phyloP scores from a whole-genome alignment of 1,139 yeast species.

The Pichia sp. region DNA sequence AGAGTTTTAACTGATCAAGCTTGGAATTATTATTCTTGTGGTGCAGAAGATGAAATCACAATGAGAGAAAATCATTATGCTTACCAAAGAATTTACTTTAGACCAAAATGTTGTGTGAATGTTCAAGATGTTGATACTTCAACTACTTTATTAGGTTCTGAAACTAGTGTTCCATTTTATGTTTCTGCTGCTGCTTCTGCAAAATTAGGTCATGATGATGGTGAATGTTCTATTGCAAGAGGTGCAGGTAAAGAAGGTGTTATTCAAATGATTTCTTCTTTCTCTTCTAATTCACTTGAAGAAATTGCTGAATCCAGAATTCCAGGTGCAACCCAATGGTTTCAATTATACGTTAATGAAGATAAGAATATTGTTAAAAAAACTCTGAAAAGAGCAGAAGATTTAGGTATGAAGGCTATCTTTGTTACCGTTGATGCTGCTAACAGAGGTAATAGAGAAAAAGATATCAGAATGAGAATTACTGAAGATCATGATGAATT shows the following conservation, averaged over 20 bases:
- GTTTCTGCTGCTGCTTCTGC: constrained; percentile 76
- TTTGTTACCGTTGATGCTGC: constrained; percentile 68
- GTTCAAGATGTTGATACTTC: constrained; percentile 33
- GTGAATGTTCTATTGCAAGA: constrained; percentile 66
- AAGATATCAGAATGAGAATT: constrained; percentile 53
- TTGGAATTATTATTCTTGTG: constrained; percentile 34
- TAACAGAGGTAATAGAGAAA: constrained; percentile 56
- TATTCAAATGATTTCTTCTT: constrained; percentile 50
- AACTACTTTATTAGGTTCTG: constrained; percentile 41
- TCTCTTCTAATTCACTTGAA: constrained; percentile 50
- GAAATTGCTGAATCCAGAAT: constrained; percentile 53
- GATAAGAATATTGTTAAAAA: constrained; percentile 55
- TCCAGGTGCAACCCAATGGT: constrained; percentile 69
- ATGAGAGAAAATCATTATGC: constrained; percentile 34
- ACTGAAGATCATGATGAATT: constrained; percentile 40
- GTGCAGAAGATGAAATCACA: constrained; percentile 33
- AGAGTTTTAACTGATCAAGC: constrained; percentile 30
- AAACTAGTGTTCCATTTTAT: constrained; percentile 57
- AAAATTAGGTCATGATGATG: constrained; percentile 68
- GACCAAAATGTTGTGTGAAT: constrained; percentile 32
- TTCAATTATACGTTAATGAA: constrained; percentile 78
- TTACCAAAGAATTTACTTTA: constrained; percentile 32
- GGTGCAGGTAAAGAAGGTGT: constrained; percentile 55
- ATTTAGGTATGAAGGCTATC: constrained; percentile 43
- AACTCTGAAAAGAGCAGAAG: constrained; percentile 44